Conservation (phyloP, 2,329 filamentous ascomycete species). For the Talaromyces sp. region DNA sequence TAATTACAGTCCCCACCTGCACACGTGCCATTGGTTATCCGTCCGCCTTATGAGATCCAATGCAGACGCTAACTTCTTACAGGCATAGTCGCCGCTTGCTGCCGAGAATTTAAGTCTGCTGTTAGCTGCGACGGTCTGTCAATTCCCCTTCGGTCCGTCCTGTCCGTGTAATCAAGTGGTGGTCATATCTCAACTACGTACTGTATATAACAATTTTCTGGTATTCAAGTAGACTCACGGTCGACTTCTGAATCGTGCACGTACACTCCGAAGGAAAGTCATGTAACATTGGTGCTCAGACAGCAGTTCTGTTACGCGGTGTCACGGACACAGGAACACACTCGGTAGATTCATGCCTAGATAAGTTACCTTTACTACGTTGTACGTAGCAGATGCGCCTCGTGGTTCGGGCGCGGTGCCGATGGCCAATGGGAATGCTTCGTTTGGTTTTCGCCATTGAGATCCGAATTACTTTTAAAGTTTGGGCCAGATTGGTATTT, state of each 20-base stretch:
- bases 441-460: constrained; percentile 4
- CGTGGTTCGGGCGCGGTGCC: constrained; percentile 6
- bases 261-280: background rate
- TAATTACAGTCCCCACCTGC: background rate
- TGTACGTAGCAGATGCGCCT: background rate
- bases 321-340: background rate
- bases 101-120: background rate
- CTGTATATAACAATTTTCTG: no score
- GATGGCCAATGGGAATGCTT: constrained; percentile 2
- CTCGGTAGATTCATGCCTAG: background rate
- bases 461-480: constrained; percentile 5
- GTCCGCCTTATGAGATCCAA: constrained; percentile 1
- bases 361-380: background rate
- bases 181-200: background rate
- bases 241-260: background rate
- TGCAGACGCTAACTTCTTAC: background rate
- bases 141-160: background rate
- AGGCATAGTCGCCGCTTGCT: constrained; percentile 7
- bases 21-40: background rate
- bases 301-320: background rate
- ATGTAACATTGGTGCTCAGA: background rate
- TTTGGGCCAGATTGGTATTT: background rate
- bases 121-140: background rate
- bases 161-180: background rate
- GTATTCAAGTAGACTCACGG: background rate